A percentile compares a stretch with the other conserved stretches of the same genome.
Evolutionary conservation across 139 green algal species (phyloP).

Genomic region (Coccomyxa sp.): DNA sequence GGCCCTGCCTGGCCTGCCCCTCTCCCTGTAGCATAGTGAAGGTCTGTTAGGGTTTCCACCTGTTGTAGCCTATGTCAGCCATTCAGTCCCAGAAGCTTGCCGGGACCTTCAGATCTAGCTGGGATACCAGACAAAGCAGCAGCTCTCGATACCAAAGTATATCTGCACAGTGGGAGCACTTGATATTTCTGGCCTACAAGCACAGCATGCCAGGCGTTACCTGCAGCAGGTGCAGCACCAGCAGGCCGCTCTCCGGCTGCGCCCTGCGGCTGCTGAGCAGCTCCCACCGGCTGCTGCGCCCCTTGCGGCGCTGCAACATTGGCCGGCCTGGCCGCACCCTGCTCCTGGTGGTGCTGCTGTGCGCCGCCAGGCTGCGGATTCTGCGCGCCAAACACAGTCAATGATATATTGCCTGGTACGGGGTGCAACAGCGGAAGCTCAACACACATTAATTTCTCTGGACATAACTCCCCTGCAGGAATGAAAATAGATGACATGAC

Average conservation of each 20-base stretch:
- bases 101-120: neutral
- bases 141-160: no score
- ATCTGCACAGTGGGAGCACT: neutral
- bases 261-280: no score
- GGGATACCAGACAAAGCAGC: neutral
- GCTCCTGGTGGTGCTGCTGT: no score
- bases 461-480: neutral
- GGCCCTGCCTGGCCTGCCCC: conserved; percentile 8
- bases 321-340: no score
- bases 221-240: no score
- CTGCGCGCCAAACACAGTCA: neutral
- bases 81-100: no score
- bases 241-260: no score
- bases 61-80: neutral
- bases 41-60: no score
- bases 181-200: neutral
- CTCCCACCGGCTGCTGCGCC: no score
- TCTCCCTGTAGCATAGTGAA: conserved; percentile 12
- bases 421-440: neutral
- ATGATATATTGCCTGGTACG: neutral
- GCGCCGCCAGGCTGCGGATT: no score
- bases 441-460: neutral
- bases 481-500: neutral
- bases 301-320: no score
- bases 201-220: no score